Evolutionary conservation across 2,329 filamentous ascomycete species (phyloP).

Genomic region (Hysterium pulicare): DNA sequence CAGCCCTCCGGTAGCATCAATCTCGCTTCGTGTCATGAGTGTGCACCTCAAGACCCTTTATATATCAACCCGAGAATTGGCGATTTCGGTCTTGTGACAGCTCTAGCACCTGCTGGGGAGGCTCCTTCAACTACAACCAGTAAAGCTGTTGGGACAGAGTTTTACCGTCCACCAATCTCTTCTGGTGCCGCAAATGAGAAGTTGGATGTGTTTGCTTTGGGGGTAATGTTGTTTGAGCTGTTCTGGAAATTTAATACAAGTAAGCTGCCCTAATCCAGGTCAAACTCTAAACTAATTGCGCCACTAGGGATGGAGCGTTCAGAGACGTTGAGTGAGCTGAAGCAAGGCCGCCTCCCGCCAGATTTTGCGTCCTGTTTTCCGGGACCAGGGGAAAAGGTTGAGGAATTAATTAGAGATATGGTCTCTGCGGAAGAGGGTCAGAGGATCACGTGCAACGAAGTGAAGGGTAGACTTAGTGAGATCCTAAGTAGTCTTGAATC

Average conservation of each 20-base stretch:
- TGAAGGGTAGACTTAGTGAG: slow-evolving; percentile 19
- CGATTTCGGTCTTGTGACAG: slow-evolving; percentile 64
- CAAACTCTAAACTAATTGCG: slow-evolving; percentile 7
- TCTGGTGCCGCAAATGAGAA: slow-evolving; percentile 43
- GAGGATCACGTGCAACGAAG: slow-evolving; percentile 29
- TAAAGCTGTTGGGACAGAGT: slow-evolving; percentile 58
- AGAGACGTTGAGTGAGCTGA: slow-evolving; percentile 32
- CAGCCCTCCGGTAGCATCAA: slow-evolving; percentile 46
- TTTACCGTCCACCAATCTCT: slow-evolving; percentile 53
- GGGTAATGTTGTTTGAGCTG: slow-evolving; percentile 62
- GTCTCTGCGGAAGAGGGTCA: slow-evolving; percentile 25
- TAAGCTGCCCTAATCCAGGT: slow-evolving; percentile 4
- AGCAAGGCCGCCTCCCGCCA: slow-evolving; percentile 27
- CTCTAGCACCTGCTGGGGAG: slow-evolving; percentile 44
- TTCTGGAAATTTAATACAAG: slow-evolving; percentile 50
- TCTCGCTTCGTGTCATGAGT: slow-evolving; percentile 46
- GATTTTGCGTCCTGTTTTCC: slow-evolving; percentile 23
- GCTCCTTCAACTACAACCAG: slow-evolving; percentile 14
- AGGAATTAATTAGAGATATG: slow-evolving; percentile 30
- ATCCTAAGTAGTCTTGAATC: too few relatives aligned
- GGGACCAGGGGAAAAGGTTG: slow-evolving; percentile 16
- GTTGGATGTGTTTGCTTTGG: slow-evolving; percentile 60
- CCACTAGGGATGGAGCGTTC: slow-evolving; percentile 37
- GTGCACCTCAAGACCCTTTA: slow-evolving; percentile 28
- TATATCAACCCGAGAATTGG: slow-evolving; percentile 61